These are phyloP conservation scores for Botrytis cinerea DNA, from an alignment of 2,329 filamentous ascomycete species.

Conservation along the genomic window DNA sequence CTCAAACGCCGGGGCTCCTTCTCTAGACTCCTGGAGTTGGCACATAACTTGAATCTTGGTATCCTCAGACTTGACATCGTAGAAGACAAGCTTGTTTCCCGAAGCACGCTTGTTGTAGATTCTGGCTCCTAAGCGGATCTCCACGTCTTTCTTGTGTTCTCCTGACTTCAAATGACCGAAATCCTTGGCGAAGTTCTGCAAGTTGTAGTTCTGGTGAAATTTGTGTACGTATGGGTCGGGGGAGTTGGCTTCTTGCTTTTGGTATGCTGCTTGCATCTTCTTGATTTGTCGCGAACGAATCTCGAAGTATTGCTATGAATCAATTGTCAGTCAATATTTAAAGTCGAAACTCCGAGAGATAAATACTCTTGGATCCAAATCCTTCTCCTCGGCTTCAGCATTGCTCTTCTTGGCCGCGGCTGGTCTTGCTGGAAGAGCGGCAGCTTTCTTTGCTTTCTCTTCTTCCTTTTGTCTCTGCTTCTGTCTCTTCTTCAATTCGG, in stretches of 20 bases:
- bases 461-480: conserved; percentile 87
- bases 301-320: conserved; percentile 82
- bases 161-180: conserved; percentile 85
- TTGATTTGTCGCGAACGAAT: conserved; percentile 84
- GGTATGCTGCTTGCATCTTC: conserved; percentile 56
- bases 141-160: conserved; percentile 74
- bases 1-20: conserved; percentile 69
- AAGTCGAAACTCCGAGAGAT: conserved; percentile 22
- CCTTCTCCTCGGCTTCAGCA: conserved; percentile 62
- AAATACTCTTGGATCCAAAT: conserved; percentile 72
- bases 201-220: conserved; percentile 83
- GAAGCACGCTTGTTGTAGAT: conserved; percentile 86
- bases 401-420: conserved; percentile 58
- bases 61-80: conserved; percentile 77
- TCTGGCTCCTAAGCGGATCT: conserved; percentile 76
- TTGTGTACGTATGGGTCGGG: conserved; percentile 91
- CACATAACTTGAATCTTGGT: conserved; percentile 88
- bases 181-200: conserved; percentile 76
- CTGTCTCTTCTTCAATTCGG: conserved; percentile 90
- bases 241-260: conserved; percentile 57
- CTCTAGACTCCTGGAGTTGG: conserved; percentile 75
- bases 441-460: conserved; percentile 85
- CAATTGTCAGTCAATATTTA: conserved; percentile 26
- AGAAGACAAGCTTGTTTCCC: conserved; percentile 87
- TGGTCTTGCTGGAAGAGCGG: conserved; percentile 61